Conservation (phyloP, 1,284 basidiomycete genomes). For the Pascua guehoae region DNA sequence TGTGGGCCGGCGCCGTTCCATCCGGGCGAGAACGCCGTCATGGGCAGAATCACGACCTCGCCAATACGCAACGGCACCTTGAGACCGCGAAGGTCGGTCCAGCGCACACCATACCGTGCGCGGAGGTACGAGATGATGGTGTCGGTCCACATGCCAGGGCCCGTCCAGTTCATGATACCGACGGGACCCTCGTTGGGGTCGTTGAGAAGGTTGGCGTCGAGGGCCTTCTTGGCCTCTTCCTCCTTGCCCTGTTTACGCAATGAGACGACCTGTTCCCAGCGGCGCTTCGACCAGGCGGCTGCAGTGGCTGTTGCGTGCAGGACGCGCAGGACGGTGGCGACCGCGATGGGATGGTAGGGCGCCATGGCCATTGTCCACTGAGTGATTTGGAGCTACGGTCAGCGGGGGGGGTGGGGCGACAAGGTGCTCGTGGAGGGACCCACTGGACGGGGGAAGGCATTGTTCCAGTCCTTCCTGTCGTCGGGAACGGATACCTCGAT, state of each 20-base stretch:
- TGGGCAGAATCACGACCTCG: slow-evolving; percentile 47
- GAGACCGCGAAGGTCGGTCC: slow-evolving; percentile 44
- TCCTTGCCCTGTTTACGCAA: slow-evolving; percentile 11
- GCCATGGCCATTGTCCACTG: slow-evolving; percentile 49
- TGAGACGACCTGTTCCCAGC: slow-evolving; percentile 13
- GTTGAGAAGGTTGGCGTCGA: neutral
- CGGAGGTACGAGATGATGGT: slow-evolving; percentile 44
- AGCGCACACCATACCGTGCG: slow-evolving; percentile 43
- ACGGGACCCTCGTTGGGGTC: neutral
- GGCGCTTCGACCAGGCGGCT: slow-evolving; percentile 4
- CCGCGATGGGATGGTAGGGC: slow-evolving; percentile 47
- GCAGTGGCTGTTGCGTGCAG: slow-evolving; percentile 13
- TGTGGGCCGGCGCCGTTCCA: too few species aligned
- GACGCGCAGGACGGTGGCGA: slow-evolving; percentile 46
- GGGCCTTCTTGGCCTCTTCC: slow-evolving; percentile 3
- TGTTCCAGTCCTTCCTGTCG: slow-evolving; percentile 22
- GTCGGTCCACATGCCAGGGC: slow-evolving; percentile 43
- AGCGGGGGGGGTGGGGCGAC: too few species aligned
- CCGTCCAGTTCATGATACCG: slow-evolving; percentile 28
- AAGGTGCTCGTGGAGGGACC: slow-evolving; percentile 5
- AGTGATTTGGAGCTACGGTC: slow-evolving; percentile 22
- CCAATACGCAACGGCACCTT: slow-evolving; percentile 45
- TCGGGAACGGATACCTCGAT: slow-evolving; percentile 49
- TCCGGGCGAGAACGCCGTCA: slow-evolving; percentile 44
- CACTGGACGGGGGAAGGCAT: slow-evolving; percentile 39